These are phyloP conservation scores for Paratrimastix pyriformis DNA, from an alignment of 78 protist species.

Conservation along the genomic window DNA sequence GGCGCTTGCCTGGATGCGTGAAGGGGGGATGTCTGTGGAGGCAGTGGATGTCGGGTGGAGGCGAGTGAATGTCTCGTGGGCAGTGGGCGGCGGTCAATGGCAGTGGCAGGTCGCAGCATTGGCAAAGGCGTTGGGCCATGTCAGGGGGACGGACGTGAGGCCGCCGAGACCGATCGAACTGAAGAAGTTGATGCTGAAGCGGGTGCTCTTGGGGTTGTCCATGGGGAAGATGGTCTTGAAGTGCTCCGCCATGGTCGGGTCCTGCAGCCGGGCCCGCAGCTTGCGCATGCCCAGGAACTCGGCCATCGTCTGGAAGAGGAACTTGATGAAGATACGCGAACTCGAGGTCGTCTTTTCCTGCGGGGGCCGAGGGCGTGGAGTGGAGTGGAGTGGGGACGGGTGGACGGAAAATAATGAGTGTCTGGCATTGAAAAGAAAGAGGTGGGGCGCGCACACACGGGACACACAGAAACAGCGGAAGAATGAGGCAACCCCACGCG, in stretches of 20 bases:
- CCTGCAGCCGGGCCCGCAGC: conserved; percentile 49
- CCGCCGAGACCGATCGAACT: conserved; percentile 83
- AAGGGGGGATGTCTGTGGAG: too few relatives aligned
- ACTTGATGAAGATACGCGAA: conserved; percentile 86
- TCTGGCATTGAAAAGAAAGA: too few relatives aligned
- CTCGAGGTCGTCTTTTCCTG: conserved; percentile 77
- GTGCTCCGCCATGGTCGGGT: conserved; percentile 35
- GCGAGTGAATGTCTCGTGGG: too few relatives aligned
- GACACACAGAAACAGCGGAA: too few relatives aligned
- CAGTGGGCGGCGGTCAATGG: not conserved
- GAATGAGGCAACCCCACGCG: too few relatives aligned
- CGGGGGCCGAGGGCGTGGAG: too few relatives aligned
- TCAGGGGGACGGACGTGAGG: conserved; percentile 43
- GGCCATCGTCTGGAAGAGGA: conserved; percentile 72
- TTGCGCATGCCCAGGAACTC: conserved; percentile 68
- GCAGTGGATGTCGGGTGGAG: too few relatives aligned
- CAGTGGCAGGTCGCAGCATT: not conserved
- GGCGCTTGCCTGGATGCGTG: not conserved
- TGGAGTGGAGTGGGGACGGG: too few relatives aligned
- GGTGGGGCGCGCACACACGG: too few relatives aligned
- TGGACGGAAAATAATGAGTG: too few relatives aligned
- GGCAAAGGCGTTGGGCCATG: not conserved
- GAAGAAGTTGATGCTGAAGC: conserved; percentile 92
- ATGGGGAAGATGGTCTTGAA: conserved; percentile 62
- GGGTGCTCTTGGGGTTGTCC: conserved; percentile 74